A percentile compares a stretch with the other conserved stretches of the same genome.
These are phyloP conservation scores for Ilex asprella DNA, from an alignment of 257 asterid species.

Conservation along the genomic window DNA sequence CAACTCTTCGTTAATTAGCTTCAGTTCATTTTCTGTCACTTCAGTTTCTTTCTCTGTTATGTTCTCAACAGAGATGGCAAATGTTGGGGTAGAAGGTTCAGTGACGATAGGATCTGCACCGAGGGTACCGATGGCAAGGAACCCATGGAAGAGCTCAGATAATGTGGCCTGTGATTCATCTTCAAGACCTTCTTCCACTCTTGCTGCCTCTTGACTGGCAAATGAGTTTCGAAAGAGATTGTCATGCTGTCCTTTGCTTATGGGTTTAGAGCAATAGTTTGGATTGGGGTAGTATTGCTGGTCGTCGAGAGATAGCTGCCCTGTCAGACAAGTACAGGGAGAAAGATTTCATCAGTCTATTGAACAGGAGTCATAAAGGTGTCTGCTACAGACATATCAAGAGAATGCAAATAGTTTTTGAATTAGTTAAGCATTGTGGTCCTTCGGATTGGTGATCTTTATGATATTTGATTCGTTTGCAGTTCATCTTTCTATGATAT, in stretches of 20 bases:
- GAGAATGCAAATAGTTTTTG: no score
- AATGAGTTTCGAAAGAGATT: conserved; percentile 57
- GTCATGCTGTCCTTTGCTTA: conserved; percentile 49
- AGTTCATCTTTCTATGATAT: no score
- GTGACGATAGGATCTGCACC: conserved; percentile 48
- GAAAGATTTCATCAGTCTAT: background rate
- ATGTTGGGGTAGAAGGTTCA: conserved; percentile 73
- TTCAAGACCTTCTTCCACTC: conserved; percentile 45
- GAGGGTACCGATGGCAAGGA: conserved; percentile 90
- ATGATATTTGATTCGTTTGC: no score
- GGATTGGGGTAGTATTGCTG: conserved; percentile 26
- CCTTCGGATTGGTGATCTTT: no score
- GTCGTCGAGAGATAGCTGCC: conserved; percentile 46
- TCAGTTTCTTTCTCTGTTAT: conserved; percentile 78
- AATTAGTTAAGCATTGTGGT: no score
- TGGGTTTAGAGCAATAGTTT: conserved; percentile 20
- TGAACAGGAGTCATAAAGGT: background rate
- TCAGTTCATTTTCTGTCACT: conserved; percentile 74
- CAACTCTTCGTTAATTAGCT: conserved; percentile 77
- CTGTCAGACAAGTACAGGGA: conserved; percentile 43
- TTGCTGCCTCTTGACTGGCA: conserved; percentile 52
- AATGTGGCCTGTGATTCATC: conserved; percentile 54
- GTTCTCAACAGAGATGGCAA: conserved; percentile 60
- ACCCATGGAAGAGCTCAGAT: conserved; percentile 84
- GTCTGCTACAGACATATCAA: no score